These are phyloP conservation scores for Albizia julibrissin DNA, from an alignment of 306 rosid genomes.

Conservation along the genomic window DNA sequence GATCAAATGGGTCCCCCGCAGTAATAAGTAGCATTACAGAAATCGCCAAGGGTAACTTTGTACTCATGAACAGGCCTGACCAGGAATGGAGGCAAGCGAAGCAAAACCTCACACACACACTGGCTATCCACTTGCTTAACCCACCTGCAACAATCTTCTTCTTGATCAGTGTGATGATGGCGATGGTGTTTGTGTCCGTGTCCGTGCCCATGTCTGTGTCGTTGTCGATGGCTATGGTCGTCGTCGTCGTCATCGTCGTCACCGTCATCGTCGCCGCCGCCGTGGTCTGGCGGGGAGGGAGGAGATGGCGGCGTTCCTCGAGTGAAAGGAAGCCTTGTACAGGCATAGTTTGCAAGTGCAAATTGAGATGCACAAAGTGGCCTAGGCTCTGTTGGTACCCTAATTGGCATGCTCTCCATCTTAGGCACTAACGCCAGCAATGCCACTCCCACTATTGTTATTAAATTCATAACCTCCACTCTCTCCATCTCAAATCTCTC, in stretches of 20 bases:
- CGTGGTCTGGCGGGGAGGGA: not conserved
- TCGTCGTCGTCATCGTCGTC: not conserved
- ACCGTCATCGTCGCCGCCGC: too few relatives aligned
- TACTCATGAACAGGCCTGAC: constrained; percentile 59
- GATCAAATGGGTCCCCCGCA: constrained; percentile 62
- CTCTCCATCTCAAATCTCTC: constrained; percentile 43
- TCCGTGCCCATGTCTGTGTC: constrained; percentile 24
- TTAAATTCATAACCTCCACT: constrained; percentile 32
- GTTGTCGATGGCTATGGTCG: not conserved
- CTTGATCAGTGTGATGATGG: constrained; percentile 34
- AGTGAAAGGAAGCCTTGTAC: constrained; percentile 48
- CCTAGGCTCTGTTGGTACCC: constrained; percentile 31
- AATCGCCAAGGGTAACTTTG: constrained; percentile 50
- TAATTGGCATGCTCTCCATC: constrained; percentile 35
- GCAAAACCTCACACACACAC: constrained; percentile 64
- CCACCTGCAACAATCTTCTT: constrained; percentile 81
- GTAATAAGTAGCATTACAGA: constrained; percentile 53
- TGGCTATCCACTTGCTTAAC: constrained; percentile 58
- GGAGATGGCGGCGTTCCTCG: constrained; percentile 30
- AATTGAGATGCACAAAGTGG: constrained; percentile 74
- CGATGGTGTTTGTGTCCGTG: not conserved
- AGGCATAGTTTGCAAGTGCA: constrained; percentile 72
- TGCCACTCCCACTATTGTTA: constrained; percentile 33
- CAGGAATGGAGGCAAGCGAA: constrained; percentile 58
- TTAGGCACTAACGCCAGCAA: constrained; percentile 40